A percentile compares a stretch with the other conserved stretches of the same genome.
These are phyloP conservation scores for Venturiaceae sp. DNA, from an alignment of 2,329 filamentous ascomycete genomes.

Conservation along the genomic window DNA sequence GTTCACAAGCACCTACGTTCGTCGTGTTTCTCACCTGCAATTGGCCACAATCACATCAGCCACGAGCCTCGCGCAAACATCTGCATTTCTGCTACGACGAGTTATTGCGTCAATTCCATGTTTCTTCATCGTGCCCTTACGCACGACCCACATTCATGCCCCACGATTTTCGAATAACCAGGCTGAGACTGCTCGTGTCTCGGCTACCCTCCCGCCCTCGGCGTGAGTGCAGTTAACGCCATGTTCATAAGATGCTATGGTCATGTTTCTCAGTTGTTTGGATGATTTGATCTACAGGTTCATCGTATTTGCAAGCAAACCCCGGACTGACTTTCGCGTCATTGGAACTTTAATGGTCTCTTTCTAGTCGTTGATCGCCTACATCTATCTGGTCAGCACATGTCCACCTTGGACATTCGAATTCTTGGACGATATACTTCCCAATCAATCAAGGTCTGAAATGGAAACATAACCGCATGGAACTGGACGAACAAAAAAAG, in stretches of 20 bases:
- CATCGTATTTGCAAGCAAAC: background rate
- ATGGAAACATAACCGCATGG: background rate
- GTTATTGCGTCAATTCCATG: background rate
- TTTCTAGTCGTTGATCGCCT: background rate
- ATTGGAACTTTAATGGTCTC: background rate
- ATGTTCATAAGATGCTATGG: background rate
- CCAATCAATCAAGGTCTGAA: background rate
- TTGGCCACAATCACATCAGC: background rate
- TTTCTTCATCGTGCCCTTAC: background rate
- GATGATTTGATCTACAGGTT: background rate
- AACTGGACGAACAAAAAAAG: background rate
- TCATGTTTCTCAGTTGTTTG: conserved; percentile 1
- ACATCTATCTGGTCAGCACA: background rate
- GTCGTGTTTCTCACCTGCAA: background rate
- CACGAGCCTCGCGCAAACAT: background rate
- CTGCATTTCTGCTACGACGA: background rate
- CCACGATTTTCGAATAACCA: background rate
- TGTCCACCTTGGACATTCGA: background rate
- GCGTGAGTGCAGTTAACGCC: background rate
- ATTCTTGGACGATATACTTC: background rate
- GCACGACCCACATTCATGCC: background rate
- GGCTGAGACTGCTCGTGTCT: background rate
- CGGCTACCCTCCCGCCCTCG: background rate
- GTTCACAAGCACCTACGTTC: background rate
- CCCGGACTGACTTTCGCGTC: background rate